Evolutionary conservation across 805 yeast genomes (phyloP), one percentile per base, ranked within the genome.

Genomic region (Kodamaea kaohsiungensis): DNA sequence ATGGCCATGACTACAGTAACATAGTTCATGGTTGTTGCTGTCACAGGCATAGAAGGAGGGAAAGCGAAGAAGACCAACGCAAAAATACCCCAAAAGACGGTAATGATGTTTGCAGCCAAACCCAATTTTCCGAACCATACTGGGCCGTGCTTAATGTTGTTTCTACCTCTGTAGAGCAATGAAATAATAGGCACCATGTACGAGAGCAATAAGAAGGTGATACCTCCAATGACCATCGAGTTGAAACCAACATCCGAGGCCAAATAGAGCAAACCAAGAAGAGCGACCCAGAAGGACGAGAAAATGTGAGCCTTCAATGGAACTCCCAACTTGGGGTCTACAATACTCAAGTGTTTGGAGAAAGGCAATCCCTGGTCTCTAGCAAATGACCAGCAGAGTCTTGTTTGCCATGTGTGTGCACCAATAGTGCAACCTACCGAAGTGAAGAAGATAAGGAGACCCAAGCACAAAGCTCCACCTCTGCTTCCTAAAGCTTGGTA

Each of bases 351-450:
- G 59, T 68, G 66, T 59, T 70, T 71, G 56, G 77, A 72, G 48
- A 64, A 68, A n/a, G 78, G 78, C 60, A 74, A 68, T 10, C 78
- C 78, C 53, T 71, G 69, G 67, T 74, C 78, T 67, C 78, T 69
- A 48, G 75, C 66, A 61, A 74, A 74, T 9, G 76, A 70, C 77
- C 77, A 74, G 59, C 77, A 72, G 55, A 74, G 64, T 63, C 78
- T 67, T 22, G 77, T 71, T 66, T 74, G 78, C 77, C 77, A 74
- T 19, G 78, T 74, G 63, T 73, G 77, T 46, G 73, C 71, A 37
- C 73, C 64, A 52, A 73, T 68, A 30, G 75, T 74, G 61, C 77
- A 72, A 1, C 77, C 76, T 43, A 61, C 59, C 22, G 72, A 76
- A 48, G 76, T 72, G 43, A 70, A 57, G 48, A 72, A 65, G 30